Base-by-base conservation (phyloP, 1,139 yeast species). In the Debaryomyces robertsiae region DNA sequence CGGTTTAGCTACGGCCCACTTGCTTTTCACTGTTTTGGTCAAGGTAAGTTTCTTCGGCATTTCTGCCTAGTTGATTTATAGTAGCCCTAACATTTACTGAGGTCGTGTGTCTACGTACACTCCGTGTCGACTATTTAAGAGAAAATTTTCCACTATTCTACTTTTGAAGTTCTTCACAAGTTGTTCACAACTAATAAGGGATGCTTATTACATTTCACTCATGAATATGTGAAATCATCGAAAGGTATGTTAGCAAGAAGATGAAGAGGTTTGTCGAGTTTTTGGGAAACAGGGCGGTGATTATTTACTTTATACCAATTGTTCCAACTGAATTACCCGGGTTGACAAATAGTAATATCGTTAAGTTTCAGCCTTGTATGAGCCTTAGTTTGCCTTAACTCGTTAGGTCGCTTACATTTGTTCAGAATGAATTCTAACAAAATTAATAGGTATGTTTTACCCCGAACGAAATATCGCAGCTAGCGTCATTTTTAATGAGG, bases 281-380 rank as follows among this genome's bases (percentile, higher is more conserved):
- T 14, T 15, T 28, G 11, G 9, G 27, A 32, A 34, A 33, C 31
- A 40, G 57, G 60, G 82, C 85, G 47, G 72, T 79, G 88, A 81
- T 81, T 81, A 81, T 77, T 79, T 79, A 84, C 83, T 59, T 69
- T 60, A 19, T 65, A 79, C 87, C 87, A 82, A 81, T 82, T 82
- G 88, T 82, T 82, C 87, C 88, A 74, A 81, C 88, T 79, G 88
- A 82, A 81, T 77, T 57, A 53, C 62, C 74, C 72, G 72, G 79
- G 87, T 81, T 75, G 87, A 82, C 87, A 19, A 81, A 79, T 67
- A 61, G 83, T 84, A 77, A 67, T 63, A 59, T 81, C 86, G 86
- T 81, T 82, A 82, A 82, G 88, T 82, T 82, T 82, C 87, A 82
- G 87, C 87, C 87, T 81, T 81, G 87, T 81, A 81, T 82, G 88